phyloP scores from a whole-genome alignment of 495 filamentous ascomycete species.

The Tirmania nivea region DNA sequence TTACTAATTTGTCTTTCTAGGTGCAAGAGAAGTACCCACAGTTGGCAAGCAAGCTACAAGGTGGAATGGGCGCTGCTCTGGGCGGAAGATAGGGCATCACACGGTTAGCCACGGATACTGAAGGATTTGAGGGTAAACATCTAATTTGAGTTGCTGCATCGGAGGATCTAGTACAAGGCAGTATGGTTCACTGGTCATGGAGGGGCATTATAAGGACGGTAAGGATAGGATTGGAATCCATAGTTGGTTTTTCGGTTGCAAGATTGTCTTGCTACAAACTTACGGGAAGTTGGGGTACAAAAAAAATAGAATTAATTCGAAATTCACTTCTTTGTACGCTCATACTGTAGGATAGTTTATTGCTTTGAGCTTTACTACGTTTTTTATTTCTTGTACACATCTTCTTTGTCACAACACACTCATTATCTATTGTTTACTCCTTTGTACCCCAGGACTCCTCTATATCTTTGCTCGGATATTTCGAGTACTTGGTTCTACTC shows the following conservation, averaged over 20 bases:
- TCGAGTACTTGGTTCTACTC: no score
- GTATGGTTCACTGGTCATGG: neutral
- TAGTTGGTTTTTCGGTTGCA: slow-evolving; percentile 6
- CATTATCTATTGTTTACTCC: no score
- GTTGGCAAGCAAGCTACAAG: slow-evolving; percentile 59
- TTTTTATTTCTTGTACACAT: no score
- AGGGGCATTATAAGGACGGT: slow-evolving; percentile 1
- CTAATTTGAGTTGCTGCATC: neutral
- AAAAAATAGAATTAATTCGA: no score
- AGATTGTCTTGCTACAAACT: neutral
- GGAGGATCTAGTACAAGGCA: slow-evolving; percentile 8
- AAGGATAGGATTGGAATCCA: slow-evolving; percentile 2
- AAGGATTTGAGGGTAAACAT: slow-evolving; percentile 15
- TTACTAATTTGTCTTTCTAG: slow-evolving; percentile 1
- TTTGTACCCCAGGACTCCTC: no score
- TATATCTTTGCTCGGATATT: no score
- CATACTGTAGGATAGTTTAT: no score
- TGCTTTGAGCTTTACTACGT: no score
- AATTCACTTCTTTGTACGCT: no score
- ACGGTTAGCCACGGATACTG: slow-evolving; percentile 25
- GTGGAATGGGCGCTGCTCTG: slow-evolving; percentile 8
- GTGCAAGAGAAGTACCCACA: slow-evolving; percentile 98
- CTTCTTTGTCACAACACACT: no score
- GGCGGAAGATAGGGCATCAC: neutral
- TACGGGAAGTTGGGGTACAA: no score